Evolutionary conservation across 1,284 basidiomycete genomes (phyloP).

Genomic region (Trametes polyzona): DNA sequence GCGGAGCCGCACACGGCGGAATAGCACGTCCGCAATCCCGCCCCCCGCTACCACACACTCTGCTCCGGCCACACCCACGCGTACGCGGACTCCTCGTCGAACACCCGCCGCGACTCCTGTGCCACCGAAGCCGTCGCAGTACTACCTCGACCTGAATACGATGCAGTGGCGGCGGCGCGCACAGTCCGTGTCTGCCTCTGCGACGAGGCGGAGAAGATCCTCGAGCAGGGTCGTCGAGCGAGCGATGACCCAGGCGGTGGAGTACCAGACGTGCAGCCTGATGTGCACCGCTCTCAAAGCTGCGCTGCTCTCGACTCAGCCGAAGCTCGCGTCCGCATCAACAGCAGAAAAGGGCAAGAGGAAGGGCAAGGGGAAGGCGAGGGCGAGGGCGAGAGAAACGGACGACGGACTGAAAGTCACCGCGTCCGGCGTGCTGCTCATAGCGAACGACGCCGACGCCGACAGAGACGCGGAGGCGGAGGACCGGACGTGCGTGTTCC

Average conservation of each 20-base stretch:
- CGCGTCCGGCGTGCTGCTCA: conserved; percentile 16
- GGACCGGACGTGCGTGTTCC: conserved; percentile 13
- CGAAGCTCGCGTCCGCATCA: neutral
- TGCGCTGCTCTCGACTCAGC: neutral
- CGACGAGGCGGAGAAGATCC: neutral
- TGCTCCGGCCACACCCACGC: neutral
- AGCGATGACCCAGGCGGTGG: neutral
- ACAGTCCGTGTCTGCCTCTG: conserved; percentile 2
- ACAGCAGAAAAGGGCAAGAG: neutral
- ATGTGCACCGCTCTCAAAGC: conserved; percentile 11
- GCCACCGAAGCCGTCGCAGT: neutral
- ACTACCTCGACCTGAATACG: conserved; percentile 20
- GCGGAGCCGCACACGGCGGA: neutral
- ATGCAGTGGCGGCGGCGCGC: conserved; percentile 16
- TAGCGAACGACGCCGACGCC: conserved; percentile 3
- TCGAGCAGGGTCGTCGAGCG: neutral
- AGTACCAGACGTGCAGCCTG: conserved; percentile 14
- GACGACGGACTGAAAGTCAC: conserved; percentile 10
- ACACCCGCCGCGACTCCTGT: too few relatives aligned
- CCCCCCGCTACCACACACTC: neutral
- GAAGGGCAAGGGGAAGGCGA: neutral
- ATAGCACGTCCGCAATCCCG: neutral
- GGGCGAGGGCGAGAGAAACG: neutral
- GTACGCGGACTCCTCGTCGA: too few relatives aligned
- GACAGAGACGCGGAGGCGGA: neutral